Conservation (phyloP, 345 rosid genomes). For the Cardamine resedifolia region DNA sequence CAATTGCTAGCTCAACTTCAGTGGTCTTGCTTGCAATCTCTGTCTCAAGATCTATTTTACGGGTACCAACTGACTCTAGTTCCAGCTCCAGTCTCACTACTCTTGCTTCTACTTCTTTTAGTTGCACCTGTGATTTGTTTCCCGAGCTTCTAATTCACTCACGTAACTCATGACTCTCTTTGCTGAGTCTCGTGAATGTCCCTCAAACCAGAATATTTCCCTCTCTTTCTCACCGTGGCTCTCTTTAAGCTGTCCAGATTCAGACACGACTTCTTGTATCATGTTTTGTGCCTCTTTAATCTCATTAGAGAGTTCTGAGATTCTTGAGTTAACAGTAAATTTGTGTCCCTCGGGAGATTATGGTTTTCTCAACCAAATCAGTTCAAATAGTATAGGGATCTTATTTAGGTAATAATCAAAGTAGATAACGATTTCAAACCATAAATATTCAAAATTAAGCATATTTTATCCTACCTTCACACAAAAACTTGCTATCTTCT, state of each 20-base stretch:
- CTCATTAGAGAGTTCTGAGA: conserved; percentile 51
- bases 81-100: conserved; percentile 52
- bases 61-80: conserved; percentile 45
- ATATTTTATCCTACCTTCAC: too few relatives aligned
- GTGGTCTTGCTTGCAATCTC: conserved; percentile 48
- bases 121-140: conserved; percentile 45
- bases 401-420: too few relatives aligned
- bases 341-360: too few relatives aligned
- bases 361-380: too few relatives aligned
- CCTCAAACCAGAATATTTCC: conserved; percentile 48
- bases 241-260: conserved; percentile 46
- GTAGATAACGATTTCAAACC: too few relatives aligned
- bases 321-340: conserved; percentile 48
- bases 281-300: conserved; percentile 48
- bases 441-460: too few relatives aligned
- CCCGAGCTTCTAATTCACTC: conserved; percentile 38
- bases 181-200: conserved; percentile 45
- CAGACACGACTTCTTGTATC: conserved; percentile 43
- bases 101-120: conserved; percentile 30
- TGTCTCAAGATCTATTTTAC: conserved; percentile 46
- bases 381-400: too few relatives aligned
- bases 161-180: conserved; percentile 46
- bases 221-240: conserved; percentile 40
- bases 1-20: conserved; percentile 50
- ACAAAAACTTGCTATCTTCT: too few relatives aligned